Evolutionary conservation across 2,329 filamentous ascomycete species (phyloP).

Genomic region (Fusarium papillatum): DNA sequence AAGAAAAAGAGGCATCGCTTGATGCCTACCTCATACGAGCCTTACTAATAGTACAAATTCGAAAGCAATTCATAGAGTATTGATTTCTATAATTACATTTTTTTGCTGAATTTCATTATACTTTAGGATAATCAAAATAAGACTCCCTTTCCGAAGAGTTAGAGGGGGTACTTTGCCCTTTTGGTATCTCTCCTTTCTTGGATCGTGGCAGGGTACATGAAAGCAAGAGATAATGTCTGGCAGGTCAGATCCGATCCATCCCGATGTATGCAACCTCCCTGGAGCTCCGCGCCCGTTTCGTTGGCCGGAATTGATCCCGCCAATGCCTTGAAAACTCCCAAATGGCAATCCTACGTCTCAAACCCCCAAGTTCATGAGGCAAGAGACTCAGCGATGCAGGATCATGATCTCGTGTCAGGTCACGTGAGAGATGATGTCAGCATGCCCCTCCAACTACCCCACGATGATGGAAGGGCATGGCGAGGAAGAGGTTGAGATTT

Average conservation of each 20-base stretch:
- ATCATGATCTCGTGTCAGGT: not conserved
- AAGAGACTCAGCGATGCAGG: not conserved
- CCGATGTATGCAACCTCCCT: not conserved
- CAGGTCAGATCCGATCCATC: not conserved
- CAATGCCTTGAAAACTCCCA: not conserved
- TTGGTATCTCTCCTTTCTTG: too few relatives aligned
- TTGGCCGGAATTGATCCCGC: not conserved
- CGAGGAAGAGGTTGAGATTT: constrained; percentile 31
- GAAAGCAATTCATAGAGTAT: too few relatives aligned
- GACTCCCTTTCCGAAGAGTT: too few relatives aligned
- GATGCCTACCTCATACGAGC: too few relatives aligned
- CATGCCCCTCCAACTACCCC: constrained; percentile 35
- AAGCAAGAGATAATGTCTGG: not conserved
- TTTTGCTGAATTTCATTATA: too few relatives aligned
- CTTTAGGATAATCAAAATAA: too few relatives aligned
- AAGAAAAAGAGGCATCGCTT: too few relatives aligned
- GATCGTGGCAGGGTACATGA: not conserved
- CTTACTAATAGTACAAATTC: too few relatives aligned
- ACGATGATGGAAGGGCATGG: constrained; percentile 19
- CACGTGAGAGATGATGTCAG: constrained; percentile 38
- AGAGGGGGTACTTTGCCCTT: too few relatives aligned
- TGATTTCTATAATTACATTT: too few relatives aligned
- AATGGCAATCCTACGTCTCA: not conserved
- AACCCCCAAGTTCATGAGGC: not conserved
- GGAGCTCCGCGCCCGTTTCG: not conserved